Base-by-base conservation (phyloP, 352 stramenopile species). In the Nothophytophthora sp. region DNA sequence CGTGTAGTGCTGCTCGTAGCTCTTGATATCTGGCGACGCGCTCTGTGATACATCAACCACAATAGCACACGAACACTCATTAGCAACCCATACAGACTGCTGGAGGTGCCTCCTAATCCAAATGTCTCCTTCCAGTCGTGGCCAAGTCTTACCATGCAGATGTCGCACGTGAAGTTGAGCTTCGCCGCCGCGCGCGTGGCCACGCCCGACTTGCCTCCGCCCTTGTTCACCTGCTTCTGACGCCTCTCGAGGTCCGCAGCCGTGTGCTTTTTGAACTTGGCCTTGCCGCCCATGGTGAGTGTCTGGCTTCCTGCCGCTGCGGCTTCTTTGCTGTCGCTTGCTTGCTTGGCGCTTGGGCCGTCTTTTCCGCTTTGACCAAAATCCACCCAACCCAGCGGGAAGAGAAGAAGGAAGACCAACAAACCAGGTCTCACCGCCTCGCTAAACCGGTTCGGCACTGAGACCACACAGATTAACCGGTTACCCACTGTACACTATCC, bases 251-350 rank as follows among this genome's bases (percentile, higher is more conserved):
- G 65, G 28, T 89, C 78, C 51, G 81, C 81, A 9, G 78, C 78
- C 51, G 78, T 87, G 57, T 89, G 78, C 62, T 89, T 89, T 70
- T 87, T 79, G 57, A 86, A 84, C 47, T 87, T 89, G 15, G 78
- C 78, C 63, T 88, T 88, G 60, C 77, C 77, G 32, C 75, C 77
- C 77, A 89, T 89, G 28, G 5, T 63, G 23, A 18, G 50, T 24
- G 20, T 56, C 29, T 35, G 23, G 35, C 34, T 38, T 19, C 30
- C 52, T 10, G 7, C 16, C 41, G 22, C 42, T 25, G 27, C 41
- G 20, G 9, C 12, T 16, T 50, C 12, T 29, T 30, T 5, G 44
- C 5, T 6, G 9, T 37, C 42, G 33, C 9, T 19, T 56, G 28
- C 15, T 5, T 20, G 29, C 47, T 57, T 46, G 43, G 15, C 38